phyloP scores from a whole-genome alignment of 2,329 filamentous ascomycete genomes.

The Botryosphaeria dothidea region DNA sequence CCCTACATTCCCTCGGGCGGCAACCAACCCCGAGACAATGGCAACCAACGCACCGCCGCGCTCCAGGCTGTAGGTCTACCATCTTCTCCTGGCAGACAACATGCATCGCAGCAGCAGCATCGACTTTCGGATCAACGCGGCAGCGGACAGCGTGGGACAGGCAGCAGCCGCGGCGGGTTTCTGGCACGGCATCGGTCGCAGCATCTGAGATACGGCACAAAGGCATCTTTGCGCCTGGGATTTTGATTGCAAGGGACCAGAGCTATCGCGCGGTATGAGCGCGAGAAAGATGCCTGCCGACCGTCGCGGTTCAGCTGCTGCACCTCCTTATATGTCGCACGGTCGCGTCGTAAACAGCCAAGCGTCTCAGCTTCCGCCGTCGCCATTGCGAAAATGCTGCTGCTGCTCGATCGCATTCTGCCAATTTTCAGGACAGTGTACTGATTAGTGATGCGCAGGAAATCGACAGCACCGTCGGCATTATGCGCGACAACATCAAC shows the following conservation, averaged over 20 bases:
- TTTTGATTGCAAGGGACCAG: conserved; percentile 6
- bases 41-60: conserved; percentile 68
- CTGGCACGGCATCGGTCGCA: conserved; percentile 9
- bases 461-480: conserved; percentile 94
- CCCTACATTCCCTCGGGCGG: conserved; percentile 80
- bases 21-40: conserved; percentile 57
- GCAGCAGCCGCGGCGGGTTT: not conserved
- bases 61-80: conserved; percentile 77
- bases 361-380: conserved; percentile 11
- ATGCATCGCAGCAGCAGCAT: not conserved
- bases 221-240: not conserved
- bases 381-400: not conserved
- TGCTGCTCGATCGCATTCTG: not conserved
- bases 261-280: not conserved
- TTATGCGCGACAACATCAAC: conserved; percentile 98
- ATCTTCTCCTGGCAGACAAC: not conserved
- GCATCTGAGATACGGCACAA: not conserved
- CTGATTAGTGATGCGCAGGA: conserved; percentile 58
- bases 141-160: conserved; percentile 1
- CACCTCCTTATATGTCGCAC: conserved; percentile 16
- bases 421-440: not conserved
- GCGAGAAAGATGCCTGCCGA: not conserved
- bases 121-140: not conserved
- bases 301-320: conserved; percentile 4
- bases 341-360: conserved; percentile 7